Base-by-base conservation (phyloP, 2,329 filamentous ascomycete species). In the Diaporthe eres region DNA sequence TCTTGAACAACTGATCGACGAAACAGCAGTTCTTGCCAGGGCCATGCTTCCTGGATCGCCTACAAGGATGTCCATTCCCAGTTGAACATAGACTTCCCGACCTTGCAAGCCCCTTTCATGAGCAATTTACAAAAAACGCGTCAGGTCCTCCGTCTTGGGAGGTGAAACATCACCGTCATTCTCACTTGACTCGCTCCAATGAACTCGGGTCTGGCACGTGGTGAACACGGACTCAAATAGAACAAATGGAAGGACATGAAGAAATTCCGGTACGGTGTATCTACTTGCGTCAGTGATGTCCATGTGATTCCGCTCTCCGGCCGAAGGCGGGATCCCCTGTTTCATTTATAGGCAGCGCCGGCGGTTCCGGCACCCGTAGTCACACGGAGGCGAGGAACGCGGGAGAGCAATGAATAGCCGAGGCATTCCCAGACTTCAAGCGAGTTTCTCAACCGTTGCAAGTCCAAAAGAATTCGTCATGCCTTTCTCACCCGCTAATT, bases 41-140 rank as follows among this genome's bases (percentile, higher is more conserved):
- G 25, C 39, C 44, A 61, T 44, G 60, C 25, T 47, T 47, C 61
- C 25, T 65, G 61, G 42, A 67, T 67, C 42, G 28, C 28, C 42
- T n/a, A 19, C 61, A 49, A 67, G 61, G 61, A 49, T 67, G 44
- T 34, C 15, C 10, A 25, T 22, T 10, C 15, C 61, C 28, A 37
- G 19, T n/a, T 6, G 22, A 6, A n/a, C 10, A n/a, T 22, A 22
- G 13, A 15, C 17, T 47, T 31, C 25, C 10, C 7, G 28, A 19
- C 28, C 44, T 37, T 31, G n/a, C n/a, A 17, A 31, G 7, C 19
- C 42, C 61, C 61, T 49, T n/a, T 49, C 28, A 34, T 22, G 42
- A 34, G 61, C 44, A 67, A 67, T 67, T n/a, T 67, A 67, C 42
- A 49, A 37, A 31, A 37, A 67, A 67, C 28, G 19, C 10, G 61